These are phyloP conservation scores for Diaporthe helianthi DNA, from an alignment of 2,329 filamentous ascomycete species.

Conservation along the genomic window DNA sequence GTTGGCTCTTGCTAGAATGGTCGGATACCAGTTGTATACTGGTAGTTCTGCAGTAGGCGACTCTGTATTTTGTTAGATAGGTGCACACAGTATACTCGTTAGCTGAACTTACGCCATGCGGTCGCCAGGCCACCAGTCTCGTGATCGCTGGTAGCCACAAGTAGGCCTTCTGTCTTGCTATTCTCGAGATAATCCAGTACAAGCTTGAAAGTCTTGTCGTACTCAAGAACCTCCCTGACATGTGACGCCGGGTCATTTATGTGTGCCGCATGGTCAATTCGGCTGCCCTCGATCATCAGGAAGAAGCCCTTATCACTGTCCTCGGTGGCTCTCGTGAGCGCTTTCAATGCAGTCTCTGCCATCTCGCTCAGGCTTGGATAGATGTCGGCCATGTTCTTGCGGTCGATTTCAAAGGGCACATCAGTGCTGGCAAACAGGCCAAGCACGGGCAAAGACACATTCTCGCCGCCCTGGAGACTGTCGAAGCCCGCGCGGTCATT, in stretches of 20 bases:
- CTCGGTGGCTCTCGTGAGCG: slow-evolving; percentile 80
- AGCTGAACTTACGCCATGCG: slow-evolving; percentile 69
- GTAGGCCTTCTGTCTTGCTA: slow-evolving; percentile 75
- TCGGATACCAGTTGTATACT: slow-evolving; percentile 79
- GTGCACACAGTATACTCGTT: background rate
- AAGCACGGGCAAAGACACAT: slow-evolving; percentile 78
- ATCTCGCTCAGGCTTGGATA: slow-evolving; percentile 95
- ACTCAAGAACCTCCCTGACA: slow-evolving; percentile 92
- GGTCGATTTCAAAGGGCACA: slow-evolving; percentile 93
- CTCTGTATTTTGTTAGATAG: slow-evolving; percentile 24
- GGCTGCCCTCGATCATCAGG: slow-evolving; percentile 95
- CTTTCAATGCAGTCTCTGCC: slow-evolving; percentile 80
- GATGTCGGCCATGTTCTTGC: slow-evolving; percentile 75
- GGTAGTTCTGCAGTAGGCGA: slow-evolving; percentile 50
- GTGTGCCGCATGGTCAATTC: slow-evolving; percentile 95
- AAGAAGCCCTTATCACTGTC: slow-evolving; percentile 94
- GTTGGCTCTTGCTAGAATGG: slow-evolving; percentile 77
- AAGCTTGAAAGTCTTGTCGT: slow-evolving; percentile 83
- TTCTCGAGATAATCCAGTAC: slow-evolving; percentile 86
- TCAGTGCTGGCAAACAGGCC: slow-evolving; percentile 84
- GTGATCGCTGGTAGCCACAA: slow-evolving; percentile 93
- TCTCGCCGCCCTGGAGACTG: slow-evolving; percentile 69
- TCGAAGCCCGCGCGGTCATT: slow-evolving; percentile 78
- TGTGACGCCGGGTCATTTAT: slow-evolving; percentile 84
- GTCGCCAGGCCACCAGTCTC: slow-evolving; percentile 90